Evolutionary conservation across 2,329 filamentous ascomycete genomes (phyloP), one percentile per base, ranked within the genome.

Genomic region (Westerdykella aurantiaca): DNA sequence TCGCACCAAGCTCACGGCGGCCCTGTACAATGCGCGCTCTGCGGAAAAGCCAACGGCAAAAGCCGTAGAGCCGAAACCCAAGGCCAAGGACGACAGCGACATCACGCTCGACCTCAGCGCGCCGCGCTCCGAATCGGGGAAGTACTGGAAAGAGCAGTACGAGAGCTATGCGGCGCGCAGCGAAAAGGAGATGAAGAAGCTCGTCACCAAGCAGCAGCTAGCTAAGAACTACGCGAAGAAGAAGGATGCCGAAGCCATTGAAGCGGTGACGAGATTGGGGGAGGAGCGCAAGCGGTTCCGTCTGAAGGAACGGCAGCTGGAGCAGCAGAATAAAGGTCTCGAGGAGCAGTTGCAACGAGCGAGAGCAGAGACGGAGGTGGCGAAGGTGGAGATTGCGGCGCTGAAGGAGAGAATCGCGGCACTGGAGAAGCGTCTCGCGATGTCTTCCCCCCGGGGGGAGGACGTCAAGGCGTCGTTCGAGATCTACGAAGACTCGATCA

Each of bases 131-230:
- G 78, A 84, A 46, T 88, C 85, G 4, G 86, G 85, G 6, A 81
- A 78, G 55, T 89, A 86, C 66, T 91, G 86, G 86, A 90, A 90
- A 67, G 76, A 79, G 18, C 80, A 88, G 58, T 90, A 86, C 56
- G 78, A 87, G 52, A 78, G 75, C 43, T 91, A 90, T 58, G 81
- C 86, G 39, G 74, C 80, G 37, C 83, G 85, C 49, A 86, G 85
- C 50, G 81, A 80, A 63, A 76, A 74, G 35, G 84, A 90, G 64
- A 83, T 89, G 74, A 82, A 82, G 69, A 87, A 85, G 69, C 73
- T 91, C 58, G 77, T 90, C 60, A 81, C 80, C 60, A 90, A 89
- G 72, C 88, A 89, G 71, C 80, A 86, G 60, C 73, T 88, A 49
- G 85, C 86, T 45, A 90, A 87, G 68, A 83, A 82, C 43, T 90